phyloP scores from a whole-genome alignment of 2,329 filamentous ascomycete species.

The Colletotrichum liriopes region DNA sequence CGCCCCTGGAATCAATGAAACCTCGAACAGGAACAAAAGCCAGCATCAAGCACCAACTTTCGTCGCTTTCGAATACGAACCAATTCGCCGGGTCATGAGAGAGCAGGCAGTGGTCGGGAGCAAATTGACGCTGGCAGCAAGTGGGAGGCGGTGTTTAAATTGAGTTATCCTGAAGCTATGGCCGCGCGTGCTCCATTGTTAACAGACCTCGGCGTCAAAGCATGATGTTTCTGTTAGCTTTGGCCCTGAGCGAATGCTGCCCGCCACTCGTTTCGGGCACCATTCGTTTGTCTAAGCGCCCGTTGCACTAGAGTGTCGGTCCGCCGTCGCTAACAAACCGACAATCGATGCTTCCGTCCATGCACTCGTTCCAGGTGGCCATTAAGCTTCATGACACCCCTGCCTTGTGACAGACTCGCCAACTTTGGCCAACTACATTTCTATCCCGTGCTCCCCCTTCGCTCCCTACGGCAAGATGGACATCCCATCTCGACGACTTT shows the following conservation, averaged over 20 bases:
- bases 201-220: neutral
- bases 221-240: neutral
- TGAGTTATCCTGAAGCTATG: slow-evolving; percentile 13
- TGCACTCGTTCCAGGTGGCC: neutral
- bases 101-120: neutral
- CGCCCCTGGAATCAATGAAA: too few relatives aligned
- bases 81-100: neutral
- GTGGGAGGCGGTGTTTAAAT: neutral
- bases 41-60: too few relatives aligned
- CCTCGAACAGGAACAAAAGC: too few relatives aligned
- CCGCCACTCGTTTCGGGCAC: neutral
- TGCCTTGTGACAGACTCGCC: neutral
- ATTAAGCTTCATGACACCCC: neutral
- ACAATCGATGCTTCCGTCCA: neutral
- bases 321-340: neutral
- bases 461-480: neutral
- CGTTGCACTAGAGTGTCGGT: neutral
- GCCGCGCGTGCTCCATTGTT: slow-evolving; percentile 1
- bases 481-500: neutral
- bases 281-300: neutral
- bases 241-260: neutral
- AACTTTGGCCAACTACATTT: neutral
- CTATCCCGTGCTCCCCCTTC: neutral
- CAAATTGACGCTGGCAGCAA: slow-evolving; percentile 39
- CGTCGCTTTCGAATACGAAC: too few relatives aligned